Evolutionary conservation across 164 flowering plant genomes (phyloP), one percentile per base, ranked within the genome.

Genomic region (Tinospora cordifolia): DNA sequence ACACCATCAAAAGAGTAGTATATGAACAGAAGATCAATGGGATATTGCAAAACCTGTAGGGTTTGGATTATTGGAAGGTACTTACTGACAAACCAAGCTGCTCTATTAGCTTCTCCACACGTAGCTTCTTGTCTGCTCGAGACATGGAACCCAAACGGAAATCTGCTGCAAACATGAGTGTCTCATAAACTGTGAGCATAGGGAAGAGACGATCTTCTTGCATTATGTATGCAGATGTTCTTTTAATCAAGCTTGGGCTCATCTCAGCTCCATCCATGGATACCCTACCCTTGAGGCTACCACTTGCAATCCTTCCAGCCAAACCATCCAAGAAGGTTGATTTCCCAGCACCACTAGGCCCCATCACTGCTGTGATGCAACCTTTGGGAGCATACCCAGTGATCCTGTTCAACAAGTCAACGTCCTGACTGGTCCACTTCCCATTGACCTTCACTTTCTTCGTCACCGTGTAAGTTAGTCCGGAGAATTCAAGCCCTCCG

Each of bases 281-380:
- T 25, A 87, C 86, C 75, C 71, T 72, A 0, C 91, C 95, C 80
- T 74, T 75, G 3, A 90, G 84, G 62, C 95, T 90, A 40, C 89
- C 90, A 21, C 86, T 84, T 0, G 95, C 86, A n/a, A 89, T 89
- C 21, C 90, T 69, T 9, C 90, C 89, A 7, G 95, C 92, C 51
- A 89, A 19, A 0, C 82, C 90, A 74, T 89, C 95, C 78, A 89
- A 69, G 41, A 89, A 76, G 0, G 92, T 87, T 0, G 92, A 89
- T 64, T 89, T 89, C 14, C 94, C 94, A 0, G 94, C 90, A 46
- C 91, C 94, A 70, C 91, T 87, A 5, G 89, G 89, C 65, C 92
- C 95, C 89, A 89, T 84, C 7, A 87, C 90, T 0, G 92, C 95
- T 0, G 89, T 85, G 44, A 89, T 74, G 68, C 79, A 77, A 8